Conservation (phyloP, 257 asterid genomes). For the Plantago ovata region DNA sequence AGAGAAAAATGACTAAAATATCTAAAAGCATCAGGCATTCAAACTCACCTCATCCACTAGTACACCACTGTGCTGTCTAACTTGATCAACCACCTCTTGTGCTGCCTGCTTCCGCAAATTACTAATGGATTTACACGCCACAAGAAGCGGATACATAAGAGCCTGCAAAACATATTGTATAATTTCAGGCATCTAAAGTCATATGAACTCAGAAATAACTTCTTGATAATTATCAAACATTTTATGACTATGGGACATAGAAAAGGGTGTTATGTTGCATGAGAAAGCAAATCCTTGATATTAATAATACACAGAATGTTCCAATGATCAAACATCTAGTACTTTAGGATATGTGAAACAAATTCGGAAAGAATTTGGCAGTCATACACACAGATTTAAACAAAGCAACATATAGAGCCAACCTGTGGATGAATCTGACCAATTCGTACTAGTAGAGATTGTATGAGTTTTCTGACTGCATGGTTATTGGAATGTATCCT, state of each 20-base stretch:
- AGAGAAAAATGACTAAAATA: conserved; percentile 20
- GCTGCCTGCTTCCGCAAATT: conserved; percentile 91
- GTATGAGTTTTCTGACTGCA: conserved; percentile 95
- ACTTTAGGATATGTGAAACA: conserved; percentile 1
- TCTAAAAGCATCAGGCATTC: background rate
- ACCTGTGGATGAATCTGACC: conserved; percentile 99
- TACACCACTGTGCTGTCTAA: conserved; percentile 93
- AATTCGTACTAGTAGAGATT: conserved; percentile 85
- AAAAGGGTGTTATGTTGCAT: background rate
- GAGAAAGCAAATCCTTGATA: background rate
- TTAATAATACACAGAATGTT: conserved; percentile 1
- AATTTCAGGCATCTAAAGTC: conserved; percentile 10
- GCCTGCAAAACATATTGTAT: conserved; percentile 56
- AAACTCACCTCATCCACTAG: conserved; percentile 86
- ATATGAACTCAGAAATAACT: too few species aligned
- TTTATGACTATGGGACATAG: too few species aligned
- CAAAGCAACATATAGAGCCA: conserved; percentile 21
- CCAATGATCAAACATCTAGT: background rate
- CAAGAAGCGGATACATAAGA: conserved; percentile 99
- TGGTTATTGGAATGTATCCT: conserved; percentile 95
- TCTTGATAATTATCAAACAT: too few species aligned
- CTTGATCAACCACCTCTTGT: conserved; percentile 96
- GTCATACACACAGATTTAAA: conserved; percentile 10
- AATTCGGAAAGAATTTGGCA: background rate
- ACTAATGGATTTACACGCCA: conserved; percentile 98